Evolutionary conservation across 768 basidiomycete species (phyloP), one percentile per base, ranked within the genome.

Genomic region (Russula virescens): DNA sequence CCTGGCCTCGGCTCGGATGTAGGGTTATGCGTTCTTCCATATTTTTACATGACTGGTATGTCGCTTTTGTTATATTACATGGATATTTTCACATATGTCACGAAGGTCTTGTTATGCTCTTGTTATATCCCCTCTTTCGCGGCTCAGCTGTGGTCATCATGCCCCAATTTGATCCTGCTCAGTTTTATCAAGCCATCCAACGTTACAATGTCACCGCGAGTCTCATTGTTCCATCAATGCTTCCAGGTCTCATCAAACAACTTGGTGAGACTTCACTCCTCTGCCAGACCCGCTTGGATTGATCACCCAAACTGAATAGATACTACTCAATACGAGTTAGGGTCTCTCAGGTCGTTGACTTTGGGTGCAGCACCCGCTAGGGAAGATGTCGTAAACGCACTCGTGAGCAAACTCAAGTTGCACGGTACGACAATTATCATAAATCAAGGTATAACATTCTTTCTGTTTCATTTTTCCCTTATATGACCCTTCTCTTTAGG

Each of bases 351-450:
- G 23, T 68, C 79, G 4, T 66, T 94, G 38, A 78, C 84, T 64
- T 89, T 84, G 4, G 93, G 90, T 2, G 94, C 92, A 0, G 94
- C 94, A 1, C 93, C 94, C 0, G 74, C 94, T 2, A 86, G 88
- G 0, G 78, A 80, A 1, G 81, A 82, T 2, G 76, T 94, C 18
- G 81, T 82, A 2, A 74, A 77, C 25, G 75, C 81, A 25, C 81
- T 85, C 18, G 68, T 72, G 45, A 62, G 66, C 13, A 75, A 75
- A 52, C 68, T 80, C 19, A 63, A 76, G 16, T 77, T 75, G 3
- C 77, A 76, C 5, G 81, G 81, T 49, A 73, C 74, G 7, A 68
- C 73, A 8, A 67, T 80, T 19, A 62, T 61, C 55, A 76, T 87
- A 31, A 67, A 75, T 16, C 87, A 89, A 73, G 86, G 85, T 84